A percentile compares a stretch with the other conserved stretches of the same genome.
Evolutionary conservation across 805 yeast genomes (phyloP).

Genomic region (Suhomyces kilbournensis): DNA sequence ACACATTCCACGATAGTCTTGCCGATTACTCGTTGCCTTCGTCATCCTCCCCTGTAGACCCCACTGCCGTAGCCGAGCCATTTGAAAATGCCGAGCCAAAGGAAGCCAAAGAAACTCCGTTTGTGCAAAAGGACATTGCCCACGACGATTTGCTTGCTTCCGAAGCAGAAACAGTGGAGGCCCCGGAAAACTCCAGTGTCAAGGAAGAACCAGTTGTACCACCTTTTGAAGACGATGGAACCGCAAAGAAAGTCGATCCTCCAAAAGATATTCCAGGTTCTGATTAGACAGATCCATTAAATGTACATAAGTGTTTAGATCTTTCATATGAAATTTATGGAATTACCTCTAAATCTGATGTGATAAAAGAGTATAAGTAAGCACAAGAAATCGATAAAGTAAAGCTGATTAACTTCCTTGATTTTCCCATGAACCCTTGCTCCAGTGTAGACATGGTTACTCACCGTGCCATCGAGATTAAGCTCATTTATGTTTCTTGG

Average conservation of each 20-base stretch:
- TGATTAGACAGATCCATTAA: conserved; percentile 5
- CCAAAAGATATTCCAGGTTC: conserved; percentile 7
- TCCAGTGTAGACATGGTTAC: too few species aligned
- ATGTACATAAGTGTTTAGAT: not conserved
- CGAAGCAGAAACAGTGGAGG: conserved; percentile 5
- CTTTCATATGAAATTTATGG: not conserved
- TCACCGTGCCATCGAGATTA: too few species aligned
- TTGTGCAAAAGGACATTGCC: conserved; percentile 4
- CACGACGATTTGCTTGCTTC: conserved; percentile 1
- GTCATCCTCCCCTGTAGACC: conserved; percentile 2
- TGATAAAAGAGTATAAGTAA: too few species aligned
- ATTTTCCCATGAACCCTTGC: too few species aligned
- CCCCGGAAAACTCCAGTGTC: conserved; percentile 4
- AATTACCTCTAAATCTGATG: not conserved
- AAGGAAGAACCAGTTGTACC: conserved; percentile 12
- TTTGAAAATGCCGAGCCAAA: conserved; percentile 12
- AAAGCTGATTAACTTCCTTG: too few species aligned
- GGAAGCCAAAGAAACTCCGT: conserved; percentile 25
- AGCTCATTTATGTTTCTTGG: too few species aligned
- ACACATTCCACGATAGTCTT: conserved; percentile 41
- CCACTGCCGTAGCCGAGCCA: conserved; percentile 13
- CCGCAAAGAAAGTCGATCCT: conserved; percentile 2
- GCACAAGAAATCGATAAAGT: too few species aligned
- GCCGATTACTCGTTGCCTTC: conserved; percentile 20
- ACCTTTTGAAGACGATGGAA: conserved; percentile 10